A percentile compares a stretch with the other conserved stretches of the same genome.
phyloP scores from a whole-genome alignment of 495 filamentous ascomycete genomes.

The Daldinia childiae region DNA sequence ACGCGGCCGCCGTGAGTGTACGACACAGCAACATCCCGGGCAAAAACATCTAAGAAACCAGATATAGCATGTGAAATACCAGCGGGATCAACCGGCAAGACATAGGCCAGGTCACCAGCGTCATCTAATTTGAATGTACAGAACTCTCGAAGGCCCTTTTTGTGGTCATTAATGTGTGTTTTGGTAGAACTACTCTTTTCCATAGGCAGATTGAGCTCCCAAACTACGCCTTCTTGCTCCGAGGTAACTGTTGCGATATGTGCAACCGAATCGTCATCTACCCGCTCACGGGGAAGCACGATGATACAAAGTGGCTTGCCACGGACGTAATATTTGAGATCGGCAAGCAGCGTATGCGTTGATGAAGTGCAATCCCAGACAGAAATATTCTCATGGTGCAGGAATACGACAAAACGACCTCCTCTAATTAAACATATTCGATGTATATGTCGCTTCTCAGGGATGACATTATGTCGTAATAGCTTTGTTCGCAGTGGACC shows the following conservation, averaged over 20 bases:
- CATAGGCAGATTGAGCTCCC: conserved; percentile 73
- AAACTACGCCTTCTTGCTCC: conserved; percentile 83
- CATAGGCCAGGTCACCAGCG: conserved; percentile 79
- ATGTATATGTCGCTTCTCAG: conserved; percentile 78
- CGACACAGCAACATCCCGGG: conserved; percentile 86
- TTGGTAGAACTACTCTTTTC: conserved; percentile 42
- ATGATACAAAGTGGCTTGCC: conserved; percentile 87
- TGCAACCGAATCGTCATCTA: conserved; percentile 58
- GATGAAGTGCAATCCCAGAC: conserved; percentile 79
- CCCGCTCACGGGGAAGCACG: conserved; percentile 71
- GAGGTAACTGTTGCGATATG: conserved; percentile 87
- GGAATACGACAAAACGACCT: conserved; percentile 80
- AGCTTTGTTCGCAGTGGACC: conserved; percentile 62
- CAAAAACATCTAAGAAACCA: conserved; percentile 89
- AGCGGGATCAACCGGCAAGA: conserved; percentile 90
- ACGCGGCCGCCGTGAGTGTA: conserved; percentile 81
- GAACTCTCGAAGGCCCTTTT: conserved; percentile 67
- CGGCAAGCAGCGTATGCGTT: conserved; percentile 64
- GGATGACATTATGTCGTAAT: conserved; percentile 73
- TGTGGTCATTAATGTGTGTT: conserved; percentile 47
- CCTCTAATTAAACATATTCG: conserved; percentile 79
- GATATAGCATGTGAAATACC: conserved; percentile 74
- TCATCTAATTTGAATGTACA: conserved; percentile 76
- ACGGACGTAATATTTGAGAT: conserved; percentile 65
- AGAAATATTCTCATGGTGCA: conserved; percentile 78